Evolutionary conservation across 2,329 filamentous ascomycete genomes (phyloP), one percentile per base, ranked within the genome.

Genomic region (Curvularia lunata): DNA sequence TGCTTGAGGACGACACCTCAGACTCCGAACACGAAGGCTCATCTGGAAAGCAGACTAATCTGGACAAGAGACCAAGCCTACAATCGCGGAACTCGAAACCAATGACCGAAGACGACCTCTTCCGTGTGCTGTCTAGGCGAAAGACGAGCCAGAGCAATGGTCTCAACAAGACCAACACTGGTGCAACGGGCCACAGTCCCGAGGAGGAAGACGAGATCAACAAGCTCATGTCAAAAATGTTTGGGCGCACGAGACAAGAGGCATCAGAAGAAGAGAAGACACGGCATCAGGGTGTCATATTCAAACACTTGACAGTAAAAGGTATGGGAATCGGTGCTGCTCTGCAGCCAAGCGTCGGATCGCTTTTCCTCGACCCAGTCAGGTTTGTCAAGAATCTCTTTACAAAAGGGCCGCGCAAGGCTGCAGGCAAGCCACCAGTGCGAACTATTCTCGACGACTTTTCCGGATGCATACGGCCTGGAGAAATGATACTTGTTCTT

Each of bases 201-300:
- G 64, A 72, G 43, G 75, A 80, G 4, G 82, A 82, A 46, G 79
- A 80, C n/a, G 85, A 87, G 66, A 84, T 88, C 30, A 81, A 87
- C 49, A 79, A 80, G 10, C 76, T 91, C 38, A 86, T 91, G 80
- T 90, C 87, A 0, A 85, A 85, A 3, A 89, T 91, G 83, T 91
- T 91, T 66, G 89, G 89, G 5, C 78, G 81, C 32, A 84, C 84
- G 19, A 82, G 89, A 5, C 87, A 88, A 63, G 82, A 84, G 43
- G 79, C 85, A n/a, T 89, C 86, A 0, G 85, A 90, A 59, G 88
- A 89, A 60, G 88, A 90, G 65, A 86, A 89, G 70, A 89, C 87
- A 0, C 80, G 88, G 21, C 88, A 91, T 69, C 81, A 89, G 3
- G 88, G 88, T 23, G 81, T 91, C 0, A 85, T 88, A 1, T 91